Conservation (phyloP, 257 asterid species). For the Solanum pennellii region DNA sequence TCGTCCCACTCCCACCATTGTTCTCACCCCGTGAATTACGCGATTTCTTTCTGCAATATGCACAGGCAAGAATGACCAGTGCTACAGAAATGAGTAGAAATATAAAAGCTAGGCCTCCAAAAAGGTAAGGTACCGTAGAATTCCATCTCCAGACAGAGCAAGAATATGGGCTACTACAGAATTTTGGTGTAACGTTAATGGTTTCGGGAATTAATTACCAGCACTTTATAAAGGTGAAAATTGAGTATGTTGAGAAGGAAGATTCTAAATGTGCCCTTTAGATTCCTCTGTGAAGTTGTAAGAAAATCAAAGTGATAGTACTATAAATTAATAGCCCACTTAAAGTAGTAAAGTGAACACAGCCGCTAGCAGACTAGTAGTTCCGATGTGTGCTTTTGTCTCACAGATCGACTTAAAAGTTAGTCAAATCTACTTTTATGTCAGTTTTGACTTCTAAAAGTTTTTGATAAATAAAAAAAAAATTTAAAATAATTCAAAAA, state of each 20-base stretch:
- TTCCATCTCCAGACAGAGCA: conserved; percentile 7
- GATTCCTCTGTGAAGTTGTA: not conserved
- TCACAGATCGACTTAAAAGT: no score
- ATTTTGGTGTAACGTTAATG: not conserved
- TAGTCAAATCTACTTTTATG: no score
- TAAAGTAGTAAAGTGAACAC: not conserved
- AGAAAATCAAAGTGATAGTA: not conserved
- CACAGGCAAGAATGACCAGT: conserved; percentile 7
- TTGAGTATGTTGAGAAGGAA: not conserved
- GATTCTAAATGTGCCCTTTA: not conserved
- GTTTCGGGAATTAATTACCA: not conserved
- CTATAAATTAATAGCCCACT: not conserved
- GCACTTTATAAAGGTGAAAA: not conserved
- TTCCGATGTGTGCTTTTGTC: not conserved
- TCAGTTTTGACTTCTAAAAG: accelerated
- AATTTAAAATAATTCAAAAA: no score
- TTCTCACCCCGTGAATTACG: not conserved
- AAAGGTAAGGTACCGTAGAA: conserved; percentile 15
- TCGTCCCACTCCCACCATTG: not conserved
- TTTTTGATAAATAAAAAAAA: no score
- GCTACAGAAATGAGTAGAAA: conserved; percentile 3
- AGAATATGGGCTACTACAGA: not conserved
- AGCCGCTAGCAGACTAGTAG: not conserved
- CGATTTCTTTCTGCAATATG: not conserved
- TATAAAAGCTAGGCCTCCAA: conserved; percentile 5